A percentile compares a stretch with the other conserved stretches of the same genome.
These are phyloP conservation scores for Grosmannia penicillata DNA, from an alignment of 2,329 filamentous ascomycete genomes.

Conservation along the genomic window DNA sequence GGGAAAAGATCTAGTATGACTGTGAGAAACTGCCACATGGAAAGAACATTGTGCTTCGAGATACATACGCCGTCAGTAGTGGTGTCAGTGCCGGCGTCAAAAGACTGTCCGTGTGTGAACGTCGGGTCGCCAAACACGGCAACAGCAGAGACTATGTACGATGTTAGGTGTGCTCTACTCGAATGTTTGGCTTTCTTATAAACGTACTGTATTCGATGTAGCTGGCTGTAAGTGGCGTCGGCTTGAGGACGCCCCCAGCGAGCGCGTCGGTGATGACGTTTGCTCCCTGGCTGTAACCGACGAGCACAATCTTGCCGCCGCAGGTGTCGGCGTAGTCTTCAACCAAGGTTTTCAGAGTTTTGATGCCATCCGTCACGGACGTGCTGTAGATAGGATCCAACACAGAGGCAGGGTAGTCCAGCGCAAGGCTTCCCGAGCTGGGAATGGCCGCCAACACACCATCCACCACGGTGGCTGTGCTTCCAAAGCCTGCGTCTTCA, in stretches of 20 bases:
- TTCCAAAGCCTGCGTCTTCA: constrained; percentile 2
- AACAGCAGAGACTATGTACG: constrained; percentile 1
- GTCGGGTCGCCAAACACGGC: constrained; percentile 5
- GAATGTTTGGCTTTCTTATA: not conserved
- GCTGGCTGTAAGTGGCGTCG: constrained; percentile 1
- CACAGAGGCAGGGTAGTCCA: constrained; percentile 3
- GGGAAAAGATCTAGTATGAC: constrained; percentile 10
- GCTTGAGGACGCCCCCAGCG: constrained; percentile 4
- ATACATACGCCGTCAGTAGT: constrained; percentile 2
- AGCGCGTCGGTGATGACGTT: constrained; percentile 5
- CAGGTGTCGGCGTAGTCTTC: constrained; percentile 3
- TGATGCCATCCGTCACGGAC: constrained; percentile 4
- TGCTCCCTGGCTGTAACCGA: constrained; percentile 4
- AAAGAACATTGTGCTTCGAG: not conserved
- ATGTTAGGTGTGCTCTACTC: not conserved
- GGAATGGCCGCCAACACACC: constrained; percentile 1
- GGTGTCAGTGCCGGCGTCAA: constrained; percentile 4
- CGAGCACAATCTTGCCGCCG: constrained; percentile 4
- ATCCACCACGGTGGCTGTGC: not conserved
- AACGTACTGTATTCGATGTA: constrained; percentile 2
- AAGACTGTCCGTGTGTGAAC: constrained; percentile 2
- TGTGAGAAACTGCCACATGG: not conserved
- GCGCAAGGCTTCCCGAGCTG: constrained; percentile 2
- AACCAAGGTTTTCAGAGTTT: constrained; percentile 1
- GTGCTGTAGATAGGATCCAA: constrained; percentile 3